Base-by-base conservation (phyloP, 1,284 basidiomycete genomes). In the Ceratobasidium sp. region DNA sequence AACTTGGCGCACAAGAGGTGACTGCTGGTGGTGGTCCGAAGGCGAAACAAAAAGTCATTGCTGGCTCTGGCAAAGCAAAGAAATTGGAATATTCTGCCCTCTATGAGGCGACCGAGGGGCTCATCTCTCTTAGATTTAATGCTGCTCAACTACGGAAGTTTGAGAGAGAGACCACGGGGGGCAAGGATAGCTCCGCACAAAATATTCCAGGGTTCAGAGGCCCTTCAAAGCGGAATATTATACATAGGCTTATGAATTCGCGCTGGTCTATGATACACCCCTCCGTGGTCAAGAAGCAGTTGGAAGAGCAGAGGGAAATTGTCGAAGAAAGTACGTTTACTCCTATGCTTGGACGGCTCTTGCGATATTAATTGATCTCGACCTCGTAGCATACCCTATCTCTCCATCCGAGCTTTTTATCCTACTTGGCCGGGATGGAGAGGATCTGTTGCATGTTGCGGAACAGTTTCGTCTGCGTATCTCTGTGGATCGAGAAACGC, bases 1-100 rank as follows among this genome's bases (percentile, higher is more conserved):
- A 53, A 4, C 69, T 72, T 41, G 69, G 69, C 15, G 69, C 69
- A 8, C 69, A 60, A 41, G 69, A 72, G 24, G 69, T 24, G n/a
- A n/a, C 56, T 8, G 57, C 51, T 24, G 69, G 69, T 5, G 69
- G 69, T 41, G 69, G 69, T 9, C 69, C 69, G 4, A n/a, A 1
- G 1, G 44, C 57, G 2, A 72, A 72, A 29, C 47, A 62, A 57
- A 72, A 8, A 22, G 57, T 72, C 17, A 31, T 51, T n/a, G 69
- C 69, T 8, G 69, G 69, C 27, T 72, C 69, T 14, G 4, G 22
- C 8, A 72, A 62, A 45, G 69, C 69, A 19, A 72, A 62, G 24
- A 53, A 62, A 33, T 22, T 72, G 22, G 69, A 72, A 47, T 72
- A 72, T 36, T 17, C 24, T 19, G 56, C 69, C 7, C 56, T 72